These are phyloP conservation scores for Candida sp. DNA, from an alignment of 1,139 yeast genomes.

Conservation along the genomic window DNA sequence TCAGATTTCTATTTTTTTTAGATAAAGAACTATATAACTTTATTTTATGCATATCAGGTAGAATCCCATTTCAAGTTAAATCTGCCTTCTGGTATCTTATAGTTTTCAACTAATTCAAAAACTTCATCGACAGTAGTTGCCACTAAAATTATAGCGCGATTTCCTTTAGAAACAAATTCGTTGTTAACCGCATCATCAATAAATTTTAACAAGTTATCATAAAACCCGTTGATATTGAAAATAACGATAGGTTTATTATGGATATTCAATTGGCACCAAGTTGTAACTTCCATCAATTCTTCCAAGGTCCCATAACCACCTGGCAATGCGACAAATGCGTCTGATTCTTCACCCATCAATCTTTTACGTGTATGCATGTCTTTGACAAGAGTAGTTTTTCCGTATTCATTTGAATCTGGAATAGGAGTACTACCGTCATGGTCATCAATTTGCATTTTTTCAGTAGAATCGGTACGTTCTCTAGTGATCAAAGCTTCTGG, in stretches of 20 bases:
- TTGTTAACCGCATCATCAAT: conserved; percentile 51
- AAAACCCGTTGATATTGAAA: conserved; percentile 78
- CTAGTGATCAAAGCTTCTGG: conserved; percentile 78
- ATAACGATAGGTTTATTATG: conserved; percentile 79
- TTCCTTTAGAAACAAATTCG: conserved; percentile 68
- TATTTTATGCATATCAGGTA: conserved; percentile 14
- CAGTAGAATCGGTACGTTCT: conserved; percentile 53
- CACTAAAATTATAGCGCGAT: conserved; percentile 66
- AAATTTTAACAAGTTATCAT: conserved; percentile 64
- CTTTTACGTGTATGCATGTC: conserved; percentile 92
- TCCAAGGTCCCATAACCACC: conserved; percentile 93
- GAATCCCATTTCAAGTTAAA: conserved; percentile 69
- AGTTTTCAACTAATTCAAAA: conserved; percentile 55
- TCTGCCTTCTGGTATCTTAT: conserved; percentile 70
- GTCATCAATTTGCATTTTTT: conserved; percentile 44
- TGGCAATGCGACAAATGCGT: conserved; percentile 85
- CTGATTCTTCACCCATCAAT: conserved; percentile 84
- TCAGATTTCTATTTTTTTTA: no score
- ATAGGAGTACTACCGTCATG: conserved; percentile 64
- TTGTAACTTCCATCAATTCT: conserved; percentile 85
- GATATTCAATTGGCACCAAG: conserved; percentile 85
- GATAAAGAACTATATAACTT: no score
- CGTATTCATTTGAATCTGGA: conserved; percentile 60
- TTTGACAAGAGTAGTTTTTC: conserved; percentile 74
- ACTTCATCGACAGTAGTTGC: conserved; percentile 70